Evolutionary conservation across 805 yeast species (phyloP).

Genomic region (Ogataea dorogensis): DNA sequence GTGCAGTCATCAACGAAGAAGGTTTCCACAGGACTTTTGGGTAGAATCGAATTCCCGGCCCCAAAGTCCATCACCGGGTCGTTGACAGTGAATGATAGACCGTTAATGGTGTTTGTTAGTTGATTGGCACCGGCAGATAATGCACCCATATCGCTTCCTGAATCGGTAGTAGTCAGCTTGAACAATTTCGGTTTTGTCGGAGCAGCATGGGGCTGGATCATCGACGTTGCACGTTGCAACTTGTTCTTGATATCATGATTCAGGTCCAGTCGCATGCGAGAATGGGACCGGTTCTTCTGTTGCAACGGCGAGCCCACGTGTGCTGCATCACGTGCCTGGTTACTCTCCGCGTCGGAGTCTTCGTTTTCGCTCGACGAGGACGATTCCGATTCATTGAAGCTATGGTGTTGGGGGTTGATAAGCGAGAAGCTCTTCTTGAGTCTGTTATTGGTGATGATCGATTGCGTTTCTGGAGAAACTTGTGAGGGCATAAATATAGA

Average conservation of each 20-base stretch:
- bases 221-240: slow-evolving; percentile 31
- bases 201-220: slow-evolving; percentile 17
- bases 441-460: slow-evolving; percentile 19
- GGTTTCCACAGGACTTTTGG: slow-evolving; percentile 39
- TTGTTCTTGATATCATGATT: slow-evolving; percentile 19
- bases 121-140: slow-evolving; percentile 27
- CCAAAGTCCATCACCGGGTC: slow-evolving; percentile 11
- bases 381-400: slow-evolving; percentile 16
- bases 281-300: slow-evolving; percentile 22
- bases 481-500: slow-evolving; percentile 9
- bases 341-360: slow-evolving; percentile 18
- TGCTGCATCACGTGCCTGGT: slow-evolving; percentile 12
- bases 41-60: slow-evolving; percentile 24
- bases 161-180: slow-evolving; percentile 18
- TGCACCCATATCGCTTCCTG: slow-evolving; percentile 11
- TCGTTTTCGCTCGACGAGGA: slow-evolving; percentile 22
- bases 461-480: slow-evolving; percentile 24
- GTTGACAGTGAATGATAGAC: slow-evolving; percentile 5
- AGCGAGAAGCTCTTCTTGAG: slow-evolving; percentile 27
- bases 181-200: slow-evolving; percentile 13
- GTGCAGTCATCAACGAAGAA: slow-evolving; percentile 53
- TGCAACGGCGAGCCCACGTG: slow-evolving; percentile 40
- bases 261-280: slow-evolving; percentile 18
- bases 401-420: slow-evolving; percentile 23
- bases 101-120: slow-evolving; percentile 27